Conservation (phyloP, 805 yeast genomes). For the Starmera caribaea region DNA sequence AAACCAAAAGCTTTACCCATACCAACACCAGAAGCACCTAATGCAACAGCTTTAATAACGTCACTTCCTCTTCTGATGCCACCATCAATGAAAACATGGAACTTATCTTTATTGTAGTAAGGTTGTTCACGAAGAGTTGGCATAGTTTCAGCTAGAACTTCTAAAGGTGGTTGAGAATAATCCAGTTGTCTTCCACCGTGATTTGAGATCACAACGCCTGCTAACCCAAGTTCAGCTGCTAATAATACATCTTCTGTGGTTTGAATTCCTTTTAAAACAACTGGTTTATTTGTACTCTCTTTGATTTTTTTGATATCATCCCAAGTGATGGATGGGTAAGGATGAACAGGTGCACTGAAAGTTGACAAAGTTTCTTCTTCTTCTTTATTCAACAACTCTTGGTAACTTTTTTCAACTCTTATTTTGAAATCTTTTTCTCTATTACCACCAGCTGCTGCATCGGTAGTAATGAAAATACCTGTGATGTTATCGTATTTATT, state of each 20-base stretch:
- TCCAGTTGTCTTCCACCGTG: constrained; percentile 73
- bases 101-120: constrained; percentile 28
- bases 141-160: constrained; percentile 47
- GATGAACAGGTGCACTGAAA: too few relatives aligned
- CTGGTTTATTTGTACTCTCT: constrained; percentile 30
- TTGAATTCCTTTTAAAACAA: constrained; percentile 56
- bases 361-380: constrained; percentile 3
- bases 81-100: constrained; percentile 66
- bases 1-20: constrained; percentile 69
- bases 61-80: constrained; percentile 74
- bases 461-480: too few relatives aligned
- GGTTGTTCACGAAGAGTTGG: constrained; percentile 31
- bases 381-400: not conserved
- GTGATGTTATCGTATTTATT: too few relatives aligned
- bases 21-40: constrained; percentile 72
- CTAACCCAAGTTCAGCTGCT: constrained; percentile 49
- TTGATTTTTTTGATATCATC: constrained; percentile 18
- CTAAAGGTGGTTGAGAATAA: constrained; percentile 49
- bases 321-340: constrained; percentile 18
- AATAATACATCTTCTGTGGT: constrained; percentile 53
- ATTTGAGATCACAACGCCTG: constrained; percentile 59
- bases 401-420: too few relatives aligned
- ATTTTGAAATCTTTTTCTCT: too few relatives aligned
- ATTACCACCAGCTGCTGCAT: too few relatives aligned
- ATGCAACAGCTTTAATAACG: constrained; percentile 62